These are phyloP conservation scores for Metschnikowia dekortorum DNA, from an alignment of 805 yeast genomes.

Conservation along the genomic window DNA sequence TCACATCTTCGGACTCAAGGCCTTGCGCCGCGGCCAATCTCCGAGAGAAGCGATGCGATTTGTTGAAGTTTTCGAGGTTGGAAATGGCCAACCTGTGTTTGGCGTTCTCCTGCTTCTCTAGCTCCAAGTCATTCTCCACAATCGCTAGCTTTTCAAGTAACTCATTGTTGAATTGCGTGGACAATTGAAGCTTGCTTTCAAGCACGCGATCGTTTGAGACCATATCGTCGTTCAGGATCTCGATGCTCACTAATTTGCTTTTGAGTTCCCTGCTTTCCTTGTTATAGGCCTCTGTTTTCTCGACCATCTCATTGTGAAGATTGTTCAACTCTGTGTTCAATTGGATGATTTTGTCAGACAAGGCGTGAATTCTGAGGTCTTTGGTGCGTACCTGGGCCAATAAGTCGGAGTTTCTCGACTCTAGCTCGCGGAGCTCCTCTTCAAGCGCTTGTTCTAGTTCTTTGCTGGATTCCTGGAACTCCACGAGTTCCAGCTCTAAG, in stretches of 20 bases:
- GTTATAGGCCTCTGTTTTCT: constrained; percentile 17
- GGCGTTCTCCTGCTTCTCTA: constrained; percentile 15
- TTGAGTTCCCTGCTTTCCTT: constrained; percentile 20
- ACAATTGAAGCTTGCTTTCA: constrained; percentile 27
- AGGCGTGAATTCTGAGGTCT: constrained; percentile 18
- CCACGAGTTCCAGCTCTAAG: constrained; percentile 35
- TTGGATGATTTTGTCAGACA: constrained; percentile 12
- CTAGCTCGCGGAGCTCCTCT: constrained; percentile 36
- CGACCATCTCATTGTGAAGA: constrained; percentile 12
- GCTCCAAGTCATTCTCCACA: constrained; percentile 35
- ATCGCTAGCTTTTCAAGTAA: constrained; percentile 39
- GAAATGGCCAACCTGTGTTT: constrained; percentile 12
- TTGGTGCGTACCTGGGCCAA: constrained; percentile 13
- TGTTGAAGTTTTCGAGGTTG: constrained; percentile 8
- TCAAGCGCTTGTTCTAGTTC: constrained; percentile 44
- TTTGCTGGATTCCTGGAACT: constrained; percentile 41
- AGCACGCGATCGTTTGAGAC: constrained; percentile 35
- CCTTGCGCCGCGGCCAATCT: constrained; percentile 7
- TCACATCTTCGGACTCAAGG: constrained; percentile 12
- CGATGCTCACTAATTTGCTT: constrained; percentile 34
- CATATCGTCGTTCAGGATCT: constrained; percentile 41
- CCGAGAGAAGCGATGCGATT: not conserved
- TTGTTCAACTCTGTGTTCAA: constrained; percentile 20
- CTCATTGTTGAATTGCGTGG: constrained; percentile 39
- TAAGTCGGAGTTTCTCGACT: constrained; percentile 20